phyloP scores from a whole-genome alignment of 1,284 basidiomycete genomes.

The Erythrobasidium hasegawianum region DNA sequence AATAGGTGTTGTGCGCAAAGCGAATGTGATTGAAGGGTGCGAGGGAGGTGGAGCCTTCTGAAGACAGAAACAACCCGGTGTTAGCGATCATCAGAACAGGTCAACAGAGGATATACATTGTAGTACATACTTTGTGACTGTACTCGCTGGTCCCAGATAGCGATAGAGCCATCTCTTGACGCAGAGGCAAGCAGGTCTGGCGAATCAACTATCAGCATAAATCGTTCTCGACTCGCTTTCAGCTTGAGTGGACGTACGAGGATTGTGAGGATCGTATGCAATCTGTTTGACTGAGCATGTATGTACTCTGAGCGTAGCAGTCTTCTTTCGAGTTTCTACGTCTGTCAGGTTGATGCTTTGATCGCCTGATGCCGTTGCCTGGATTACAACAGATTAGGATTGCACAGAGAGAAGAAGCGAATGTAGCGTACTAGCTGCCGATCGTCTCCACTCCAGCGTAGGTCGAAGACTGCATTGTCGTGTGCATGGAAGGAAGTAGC shows the following conservation, averaged over 20 bases:
- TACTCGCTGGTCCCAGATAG: conserved; percentile 44
- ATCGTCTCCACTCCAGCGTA: conserved; percentile 43
- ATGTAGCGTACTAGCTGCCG: conserved; percentile 35
- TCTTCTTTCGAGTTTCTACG: conserved; percentile 33
- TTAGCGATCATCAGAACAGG: too few relatives aligned
- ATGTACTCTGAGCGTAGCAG: conserved; percentile 40
- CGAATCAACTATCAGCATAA: too few relatives aligned
- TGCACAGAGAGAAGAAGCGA: background rate
- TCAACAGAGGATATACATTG: too few relatives aligned
- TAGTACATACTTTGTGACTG: conserved; percentile 19
- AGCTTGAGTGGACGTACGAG: conserved; percentile 36
- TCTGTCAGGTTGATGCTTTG: conserved; percentile 41
- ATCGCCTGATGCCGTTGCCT: conserved; percentile 45
- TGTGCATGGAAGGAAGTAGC: conserved; percentile 42
- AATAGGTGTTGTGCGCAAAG: conserved; percentile 24
- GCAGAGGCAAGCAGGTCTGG: conserved; percentile 43
- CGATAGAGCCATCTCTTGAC: conserved; percentile 43
- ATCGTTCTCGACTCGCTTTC: too few relatives aligned
- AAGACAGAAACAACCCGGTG: background rate
- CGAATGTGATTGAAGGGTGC: conserved; percentile 28
- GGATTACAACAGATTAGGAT: too few relatives aligned
- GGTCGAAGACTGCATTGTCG: conserved; percentile 45
- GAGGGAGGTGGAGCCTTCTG: conserved; percentile 14
- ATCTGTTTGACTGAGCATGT: conserved; percentile 42
- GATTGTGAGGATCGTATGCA: conserved; percentile 41